These are phyloP conservation scores for Chlamydomonas incerta DNA, from an alignment of 139 green algal species.

Conservation along the genomic window DNA sequence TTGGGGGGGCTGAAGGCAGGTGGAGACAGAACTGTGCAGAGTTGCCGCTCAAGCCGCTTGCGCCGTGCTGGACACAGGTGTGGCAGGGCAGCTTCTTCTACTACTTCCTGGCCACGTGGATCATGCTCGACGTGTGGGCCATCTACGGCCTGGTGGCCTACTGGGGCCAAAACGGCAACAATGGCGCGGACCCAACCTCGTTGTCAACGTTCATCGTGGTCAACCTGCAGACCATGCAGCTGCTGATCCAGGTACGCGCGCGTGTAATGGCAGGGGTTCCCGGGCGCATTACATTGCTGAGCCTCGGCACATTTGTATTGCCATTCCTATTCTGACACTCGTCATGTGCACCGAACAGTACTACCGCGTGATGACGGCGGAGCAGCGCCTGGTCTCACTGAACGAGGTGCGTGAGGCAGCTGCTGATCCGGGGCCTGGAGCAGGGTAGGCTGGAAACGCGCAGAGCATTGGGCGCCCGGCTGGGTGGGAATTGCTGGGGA, in stretches of 20 bases:
- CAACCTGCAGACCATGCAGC: slow-evolving; percentile 34
- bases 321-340: too few species aligned
- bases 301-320: too few species aligned
- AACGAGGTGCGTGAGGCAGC: not conserved
- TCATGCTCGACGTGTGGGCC: slow-evolving; percentile 14
- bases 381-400: slow-evolving; percentile 13
- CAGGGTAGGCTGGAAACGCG: too few species aligned
- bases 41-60: too few species aligned
- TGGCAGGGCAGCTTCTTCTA: slow-evolving; percentile 27
- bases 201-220: not conserved
- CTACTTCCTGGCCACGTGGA: slow-evolving; percentile 31
- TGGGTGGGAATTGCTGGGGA: too few species aligned
- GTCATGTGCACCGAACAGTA: not conserved
- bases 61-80: not conserved
- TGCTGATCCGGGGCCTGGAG: too few species aligned
- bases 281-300: too few species aligned
- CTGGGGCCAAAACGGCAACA: not conserved
- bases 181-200: not conserved
- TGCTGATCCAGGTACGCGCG: not conserved
- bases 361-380: slow-evolving; percentile 8
- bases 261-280: too few species aligned
- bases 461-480: too few species aligned
- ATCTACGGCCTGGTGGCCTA: not conserved
- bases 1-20: too few species aligned
- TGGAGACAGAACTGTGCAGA: too few species aligned